Conservation (phyloP, 106 monocot genomes). For the Dioscorea alata region DNA sequence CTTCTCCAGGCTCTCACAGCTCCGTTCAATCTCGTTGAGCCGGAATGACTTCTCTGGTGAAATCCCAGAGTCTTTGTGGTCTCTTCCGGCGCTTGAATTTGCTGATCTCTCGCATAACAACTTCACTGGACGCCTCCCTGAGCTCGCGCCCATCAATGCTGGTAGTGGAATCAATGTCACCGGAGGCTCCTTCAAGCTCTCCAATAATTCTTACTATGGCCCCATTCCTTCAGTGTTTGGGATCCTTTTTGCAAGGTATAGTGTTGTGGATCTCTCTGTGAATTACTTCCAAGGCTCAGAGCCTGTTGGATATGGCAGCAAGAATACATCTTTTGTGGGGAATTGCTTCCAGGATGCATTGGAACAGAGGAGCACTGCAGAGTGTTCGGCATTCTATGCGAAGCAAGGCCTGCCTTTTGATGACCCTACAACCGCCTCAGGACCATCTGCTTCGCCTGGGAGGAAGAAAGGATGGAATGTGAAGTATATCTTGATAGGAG, state of each 20-base stretch:
- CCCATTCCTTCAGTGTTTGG: slow-evolving; percentile 18
- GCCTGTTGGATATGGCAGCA: slow-evolving; percentile 2
- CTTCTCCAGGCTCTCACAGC: not conserved
- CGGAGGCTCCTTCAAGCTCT: slow-evolving; percentile 31
- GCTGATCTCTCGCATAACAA: slow-evolving; percentile 31
- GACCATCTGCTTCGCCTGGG: slow-evolving; percentile 11
- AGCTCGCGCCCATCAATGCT: not conserved
- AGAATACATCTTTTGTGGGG: slow-evolving; percentile 21
- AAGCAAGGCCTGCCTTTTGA: slow-evolving; percentile 39
- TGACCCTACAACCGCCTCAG: slow-evolving; percentile 11
- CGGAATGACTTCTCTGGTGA: slow-evolving; percentile 22
- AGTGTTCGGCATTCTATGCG: slow-evolving; percentile 56
- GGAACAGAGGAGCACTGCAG: slow-evolving; percentile 35
- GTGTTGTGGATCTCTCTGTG: slow-evolving; percentile 38
- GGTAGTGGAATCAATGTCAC: not conserved
- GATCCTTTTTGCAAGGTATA: slow-evolving; percentile 14
- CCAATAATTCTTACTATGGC: slow-evolving; percentile 60
- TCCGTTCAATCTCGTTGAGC: slow-evolving; percentile 5
- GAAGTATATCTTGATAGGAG: slow-evolving; percentile 60
- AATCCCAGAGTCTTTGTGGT: slow-evolving; percentile 21
- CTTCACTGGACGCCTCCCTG: slow-evolving; percentile 17
- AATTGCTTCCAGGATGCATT: slow-evolving; percentile 54
- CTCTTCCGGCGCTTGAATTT: slow-evolving; percentile 4
- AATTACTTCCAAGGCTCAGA: slow-evolving; percentile 67
- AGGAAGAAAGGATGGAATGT: slow-evolving; percentile 24